These are phyloP conservation scores for Glycine latifolia DNA, from an alignment of 306 rosid genomes.

Conservation along the genomic window DNA sequence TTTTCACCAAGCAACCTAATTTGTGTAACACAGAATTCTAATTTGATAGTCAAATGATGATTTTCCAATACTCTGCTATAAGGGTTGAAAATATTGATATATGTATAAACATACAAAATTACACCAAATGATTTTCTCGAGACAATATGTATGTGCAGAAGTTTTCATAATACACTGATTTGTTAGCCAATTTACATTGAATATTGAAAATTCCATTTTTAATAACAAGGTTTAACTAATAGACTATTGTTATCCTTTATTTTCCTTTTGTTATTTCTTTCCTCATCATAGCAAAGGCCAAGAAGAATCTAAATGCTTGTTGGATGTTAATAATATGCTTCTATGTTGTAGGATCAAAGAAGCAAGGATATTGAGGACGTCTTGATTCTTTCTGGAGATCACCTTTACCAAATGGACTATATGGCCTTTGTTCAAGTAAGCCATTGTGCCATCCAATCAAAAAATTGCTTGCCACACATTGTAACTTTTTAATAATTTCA, in stretches of 20 bases:
- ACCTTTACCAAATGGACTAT: slow-evolving; percentile 90
- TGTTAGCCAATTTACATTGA: too few relatives aligned
- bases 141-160: neutral
- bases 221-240: neutral
- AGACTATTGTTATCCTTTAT: neutral
- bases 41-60: neutral
- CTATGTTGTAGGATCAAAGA: slow-evolving; percentile 69
- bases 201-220: neutral
- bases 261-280: slow-evolving; percentile 16
- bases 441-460: neutral
- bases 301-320: slow-evolving; percentile 16
- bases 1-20: too few relatives aligned
- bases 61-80: too few relatives aligned
- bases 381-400: slow-evolving; percentile 91
- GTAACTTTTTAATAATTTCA: neutral
- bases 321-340: neutral
- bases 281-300: slow-evolving; percentile 9
- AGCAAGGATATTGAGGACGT: slow-evolving; percentile 91
- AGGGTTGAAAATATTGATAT: neutral
- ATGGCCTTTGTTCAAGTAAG: slow-evolving; percentile 77
- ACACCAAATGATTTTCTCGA: slow-evolving; percentile 1
- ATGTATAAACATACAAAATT: neutral
- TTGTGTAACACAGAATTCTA: too few relatives aligned
- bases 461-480: slow-evolving; percentile 20
- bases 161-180: neutral